Conservation (phyloP, 352 stramenopile species). For the Aphanomyces cochlioides region DNA sequence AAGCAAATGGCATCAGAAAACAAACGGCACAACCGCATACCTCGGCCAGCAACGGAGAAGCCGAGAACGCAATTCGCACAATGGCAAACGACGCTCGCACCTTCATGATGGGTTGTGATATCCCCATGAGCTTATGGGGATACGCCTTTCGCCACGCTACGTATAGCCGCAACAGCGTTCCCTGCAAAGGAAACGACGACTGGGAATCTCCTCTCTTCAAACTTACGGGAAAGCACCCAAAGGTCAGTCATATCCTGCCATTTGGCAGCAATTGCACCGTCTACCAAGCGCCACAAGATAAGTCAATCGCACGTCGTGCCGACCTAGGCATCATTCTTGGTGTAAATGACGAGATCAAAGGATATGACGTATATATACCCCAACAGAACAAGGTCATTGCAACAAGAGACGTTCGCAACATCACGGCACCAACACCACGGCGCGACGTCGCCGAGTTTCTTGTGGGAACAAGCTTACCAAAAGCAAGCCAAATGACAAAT, state of each 20-base stretch:
- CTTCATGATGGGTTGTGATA: not conserved
- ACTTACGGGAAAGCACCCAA: not conserved
- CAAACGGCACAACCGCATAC: not conserved
- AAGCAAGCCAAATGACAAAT: not conserved
- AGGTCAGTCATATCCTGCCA: not conserved
- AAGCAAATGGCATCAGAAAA: slow-evolving; percentile 4
- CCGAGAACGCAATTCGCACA: not conserved
- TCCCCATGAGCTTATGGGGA: not conserved
- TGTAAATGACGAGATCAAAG: slow-evolving; percentile 15
- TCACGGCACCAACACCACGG: not conserved
- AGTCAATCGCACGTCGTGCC: not conserved
- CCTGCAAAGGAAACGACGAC: not conserved
- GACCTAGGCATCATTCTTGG: slow-evolving; percentile 4
- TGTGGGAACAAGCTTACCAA: not conserved
- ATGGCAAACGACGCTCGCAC: slow-evolving; percentile 3
- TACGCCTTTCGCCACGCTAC: not conserved
- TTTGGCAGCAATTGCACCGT: slow-evolving; percentile 2
- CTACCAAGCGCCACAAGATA: not conserved
- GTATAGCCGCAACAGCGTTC: not conserved
- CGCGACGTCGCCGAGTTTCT: not conserved
- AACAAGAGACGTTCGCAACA: slow-evolving; percentile 8
- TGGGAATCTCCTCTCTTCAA: not conserved
- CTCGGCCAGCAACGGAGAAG: not conserved
- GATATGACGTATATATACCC: not conserved
- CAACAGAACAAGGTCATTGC: not conserved